Evolutionary conservation across 495 filamentous ascomycete species (phyloP).

Genomic region (Xylaria sp.): DNA sequence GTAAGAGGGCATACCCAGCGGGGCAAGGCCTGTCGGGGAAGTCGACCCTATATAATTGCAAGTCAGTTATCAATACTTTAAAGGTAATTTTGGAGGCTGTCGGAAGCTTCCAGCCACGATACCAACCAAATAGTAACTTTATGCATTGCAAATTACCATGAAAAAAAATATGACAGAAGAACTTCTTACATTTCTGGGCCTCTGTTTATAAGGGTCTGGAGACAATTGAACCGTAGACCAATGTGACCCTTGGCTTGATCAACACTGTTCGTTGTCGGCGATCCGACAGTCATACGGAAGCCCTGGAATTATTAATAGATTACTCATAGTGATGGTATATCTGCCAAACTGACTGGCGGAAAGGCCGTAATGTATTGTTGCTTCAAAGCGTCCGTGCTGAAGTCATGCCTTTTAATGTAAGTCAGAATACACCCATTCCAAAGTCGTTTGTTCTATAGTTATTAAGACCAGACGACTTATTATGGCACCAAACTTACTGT

Average conservation of each 20-base stretch:
- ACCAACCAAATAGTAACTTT: background rate
- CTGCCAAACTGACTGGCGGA: constrained; percentile 47
- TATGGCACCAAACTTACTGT: constrained; percentile 23
- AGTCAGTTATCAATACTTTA: background rate
- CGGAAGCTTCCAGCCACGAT: background rate
- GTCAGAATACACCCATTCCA: constrained; percentile 54
- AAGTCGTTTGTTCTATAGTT: constrained; percentile 51
- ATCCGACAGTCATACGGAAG: constrained; percentile 63
- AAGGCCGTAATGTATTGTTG: constrained; percentile 53
- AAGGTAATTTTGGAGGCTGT: background rate
- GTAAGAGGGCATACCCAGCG: constrained; percentile 40
- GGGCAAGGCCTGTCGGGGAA: constrained; percentile 55
- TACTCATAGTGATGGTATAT: background rate
- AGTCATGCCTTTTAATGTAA: constrained; percentile 54
- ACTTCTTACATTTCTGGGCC: constrained; percentile 45
- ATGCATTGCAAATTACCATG: background rate
- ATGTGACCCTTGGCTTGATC: constrained; percentile 42
- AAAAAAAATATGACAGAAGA: background rate
- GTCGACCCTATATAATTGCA: constrained; percentile 32
- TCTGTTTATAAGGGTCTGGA: constrained; percentile 49
- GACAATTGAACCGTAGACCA: constrained; percentile 58
- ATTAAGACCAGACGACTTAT: constrained; percentile 44
- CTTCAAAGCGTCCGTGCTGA: constrained; percentile 50
- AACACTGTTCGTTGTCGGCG: constrained; percentile 43
- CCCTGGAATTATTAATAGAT: constrained; percentile 44